Conservation (phyloP, 2,329 filamentous ascomycete genomes). For the Pyrenophora graminea region DNA sequence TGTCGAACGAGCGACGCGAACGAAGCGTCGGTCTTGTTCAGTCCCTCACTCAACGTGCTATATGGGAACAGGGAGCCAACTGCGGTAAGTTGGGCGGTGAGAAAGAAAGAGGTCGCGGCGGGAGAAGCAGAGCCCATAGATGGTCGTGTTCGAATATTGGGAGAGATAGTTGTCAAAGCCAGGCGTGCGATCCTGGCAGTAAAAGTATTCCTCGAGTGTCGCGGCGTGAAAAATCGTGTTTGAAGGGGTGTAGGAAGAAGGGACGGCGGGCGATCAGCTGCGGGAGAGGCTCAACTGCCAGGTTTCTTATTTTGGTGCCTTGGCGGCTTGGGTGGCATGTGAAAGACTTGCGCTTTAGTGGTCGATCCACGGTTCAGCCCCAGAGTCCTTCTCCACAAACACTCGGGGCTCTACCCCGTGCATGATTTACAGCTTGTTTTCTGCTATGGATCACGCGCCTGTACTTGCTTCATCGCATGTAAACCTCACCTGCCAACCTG, state of each 20-base stretch:
- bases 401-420: constrained; percentile 10
- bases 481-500: neutral
- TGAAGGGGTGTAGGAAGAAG: constrained; percentile 20
- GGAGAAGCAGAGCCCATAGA: constrained; percentile 53
- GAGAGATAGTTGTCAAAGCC: constrained; percentile 30
- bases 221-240: constrained; percentile 20
- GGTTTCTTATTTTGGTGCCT: constrained; percentile 29
- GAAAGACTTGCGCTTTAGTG: constrained; percentile 25
- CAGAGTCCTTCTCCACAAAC: constrained; percentile 17
- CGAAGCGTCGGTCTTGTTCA: constrained; percentile 51
- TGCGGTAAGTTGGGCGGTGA: constrained; percentile 40
- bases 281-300: constrained; percentile 25
- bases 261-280: constrained; percentile 15
- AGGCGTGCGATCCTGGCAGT: constrained; percentile 38
- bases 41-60: constrained; percentile 41
- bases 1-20: constrained; percentile 54
- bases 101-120: constrained; percentile 37
- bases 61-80: constrained; percentile 42
- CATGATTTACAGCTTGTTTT: constrained; percentile 5
- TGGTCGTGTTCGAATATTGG: constrained; percentile 36
- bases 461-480: neutral
- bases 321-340: constrained; percentile 28
- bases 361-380: constrained; percentile 12
- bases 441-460: neutral
- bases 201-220: constrained; percentile 17